Evolutionary conservation across 2,329 filamentous ascomycete genomes (phyloP).

Genomic region (Neoarthrinium moseri): DNA sequence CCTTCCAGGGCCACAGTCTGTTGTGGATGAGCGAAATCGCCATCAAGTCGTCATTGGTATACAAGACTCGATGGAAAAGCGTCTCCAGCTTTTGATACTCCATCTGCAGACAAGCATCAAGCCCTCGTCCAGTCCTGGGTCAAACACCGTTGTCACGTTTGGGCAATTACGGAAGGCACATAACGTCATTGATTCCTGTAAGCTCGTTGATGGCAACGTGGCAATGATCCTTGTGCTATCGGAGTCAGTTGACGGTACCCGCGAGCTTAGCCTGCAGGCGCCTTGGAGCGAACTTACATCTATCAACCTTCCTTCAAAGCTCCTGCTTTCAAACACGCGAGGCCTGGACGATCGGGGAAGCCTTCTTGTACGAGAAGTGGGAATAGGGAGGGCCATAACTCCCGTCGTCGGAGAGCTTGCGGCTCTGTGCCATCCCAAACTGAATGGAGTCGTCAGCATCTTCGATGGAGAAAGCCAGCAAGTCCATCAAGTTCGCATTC

Average conservation of each 20-base stretch:
- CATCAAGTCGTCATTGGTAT: conserved; percentile 65
- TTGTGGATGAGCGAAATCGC: conserved; percentile 50
- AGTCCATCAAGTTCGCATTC: conserved; percentile 66
- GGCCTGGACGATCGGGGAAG: conserved; percentile 57
- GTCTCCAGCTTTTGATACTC: conserved; percentile 65
- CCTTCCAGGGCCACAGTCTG: conserved; percentile 58
- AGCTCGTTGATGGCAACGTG: conserved; percentile 63
- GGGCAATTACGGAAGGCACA: conserved; percentile 58
- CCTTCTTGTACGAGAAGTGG: conserved; percentile 50
- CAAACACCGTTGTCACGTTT: conserved; percentile 41
- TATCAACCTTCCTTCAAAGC: conserved; percentile 56
- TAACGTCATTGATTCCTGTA: conserved; percentile 72
- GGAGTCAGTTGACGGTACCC: conserved; percentile 60
- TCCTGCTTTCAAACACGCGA: conserved; percentile 59
- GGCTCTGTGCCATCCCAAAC: conserved; percentile 57
- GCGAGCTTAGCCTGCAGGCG: conserved; percentile 70
- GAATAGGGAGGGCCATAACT: conserved; percentile 44
- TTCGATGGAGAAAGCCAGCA: conserved; percentile 57
- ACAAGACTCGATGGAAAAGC: conserved; percentile 66
- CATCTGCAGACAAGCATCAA: conserved; percentile 42
- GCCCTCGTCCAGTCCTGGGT: conserved; percentile 18
- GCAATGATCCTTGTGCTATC: conserved; percentile 71
- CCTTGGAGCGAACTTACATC: conserved; percentile 73
- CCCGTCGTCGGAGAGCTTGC: conserved; percentile 46
- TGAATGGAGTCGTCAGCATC: conserved; percentile 63